Evolutionary conservation across 495 filamentous ascomycete species (phyloP), one percentile per base, ranked within the genome.

Genomic region (Neurospora tetrasperma): DNA sequence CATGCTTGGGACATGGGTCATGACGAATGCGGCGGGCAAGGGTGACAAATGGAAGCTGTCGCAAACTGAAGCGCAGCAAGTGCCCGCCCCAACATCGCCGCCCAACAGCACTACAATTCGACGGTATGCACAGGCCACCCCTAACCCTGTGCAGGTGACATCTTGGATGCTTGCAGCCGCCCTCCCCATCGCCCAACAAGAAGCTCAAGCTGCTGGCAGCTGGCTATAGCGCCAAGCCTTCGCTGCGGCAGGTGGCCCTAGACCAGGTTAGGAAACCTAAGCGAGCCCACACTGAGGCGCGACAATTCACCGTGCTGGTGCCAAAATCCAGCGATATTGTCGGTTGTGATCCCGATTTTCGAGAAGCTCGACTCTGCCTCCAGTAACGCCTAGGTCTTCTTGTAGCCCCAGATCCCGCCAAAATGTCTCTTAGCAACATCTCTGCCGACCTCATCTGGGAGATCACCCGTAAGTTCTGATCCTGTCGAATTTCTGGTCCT

Each of bases 381-480:
- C 54, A 66, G 54, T 66, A 76, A 71, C 73, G 77, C 70, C 70
- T 81, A 68, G 70, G 70, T 72, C 72, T 69, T 70, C 43, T 78
- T 77, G 80, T 78, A 69, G 69, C 79, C 70, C 71, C 79, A 75
- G 74, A 80, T 75, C 76, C 81, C 74, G 75, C 74, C 80, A 84
- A 78, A 76, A 88, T 88, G 86, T 76, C 81, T 73, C 76, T 81
- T 73, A 76, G 83, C 71, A 83, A 92, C 86, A 86, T 96, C 80
- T 96, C 93, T 80, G 84, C 90, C 78, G 94, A 98, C 82, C 88
- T 97, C 75, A 85, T 97, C 87, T 98, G 94, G 94, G 90, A 94
- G 87, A 84, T 94, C 83, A 88, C 89, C 86, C 92, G 94, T 97
- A 87, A 79, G 92, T 91, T 71, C 41, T 39, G 12, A 10, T 39